Conservation (phyloP, 768 basidiomycete species). For the Collybiopsis confluens region DNA sequence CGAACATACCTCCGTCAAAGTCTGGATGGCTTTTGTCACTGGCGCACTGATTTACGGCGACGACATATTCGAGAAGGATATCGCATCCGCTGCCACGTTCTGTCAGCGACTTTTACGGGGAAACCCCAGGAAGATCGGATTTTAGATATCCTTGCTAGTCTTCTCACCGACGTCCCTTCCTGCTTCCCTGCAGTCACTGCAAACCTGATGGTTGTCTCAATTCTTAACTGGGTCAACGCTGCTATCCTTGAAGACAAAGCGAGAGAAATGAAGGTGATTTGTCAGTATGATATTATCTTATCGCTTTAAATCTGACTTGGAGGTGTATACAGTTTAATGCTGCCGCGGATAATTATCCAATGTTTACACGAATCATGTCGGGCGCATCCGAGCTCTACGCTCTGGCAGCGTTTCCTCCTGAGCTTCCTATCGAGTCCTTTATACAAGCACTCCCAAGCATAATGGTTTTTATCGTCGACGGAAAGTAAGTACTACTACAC, state of each 20-base stretch:
- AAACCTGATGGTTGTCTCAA: constrained; percentile 31
- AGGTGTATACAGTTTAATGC: background rate
- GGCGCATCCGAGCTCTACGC: constrained; percentile 30
- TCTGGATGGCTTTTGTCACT: constrained; percentile 36
- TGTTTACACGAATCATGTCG: constrained; percentile 21
- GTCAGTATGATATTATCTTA: too few relatives aligned
- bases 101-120: constrained; percentile 22
- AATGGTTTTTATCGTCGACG: constrained; percentile 24
- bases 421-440: constrained; percentile 27
- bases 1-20: constrained; percentile 19
- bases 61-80: constrained; percentile 25
- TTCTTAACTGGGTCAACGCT: constrained; percentile 30
- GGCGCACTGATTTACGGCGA: constrained; percentile 32
- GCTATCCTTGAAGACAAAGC: constrained; percentile 28
- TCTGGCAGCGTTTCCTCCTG: constrained; percentile 29
- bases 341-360: constrained; percentile 16
- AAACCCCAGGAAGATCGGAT: constrained; percentile 23
- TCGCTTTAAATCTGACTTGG: too few relatives aligned
- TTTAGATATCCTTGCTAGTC: constrained; percentile 28
- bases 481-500: constrained; percentile 30
- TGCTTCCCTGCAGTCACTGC: constrained; percentile 25
- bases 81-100: constrained; percentile 26
- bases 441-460: constrained; percentile 35
- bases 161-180: constrained; percentile 24
- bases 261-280: constrained; percentile 21